Percentiles rank a stretch among this genome's conserved stretches.
Evolutionary conservation across 2,329 filamentous ascomycete genomes (phyloP).

Genomic region (Coleophoma eucalyptorum): DNA sequence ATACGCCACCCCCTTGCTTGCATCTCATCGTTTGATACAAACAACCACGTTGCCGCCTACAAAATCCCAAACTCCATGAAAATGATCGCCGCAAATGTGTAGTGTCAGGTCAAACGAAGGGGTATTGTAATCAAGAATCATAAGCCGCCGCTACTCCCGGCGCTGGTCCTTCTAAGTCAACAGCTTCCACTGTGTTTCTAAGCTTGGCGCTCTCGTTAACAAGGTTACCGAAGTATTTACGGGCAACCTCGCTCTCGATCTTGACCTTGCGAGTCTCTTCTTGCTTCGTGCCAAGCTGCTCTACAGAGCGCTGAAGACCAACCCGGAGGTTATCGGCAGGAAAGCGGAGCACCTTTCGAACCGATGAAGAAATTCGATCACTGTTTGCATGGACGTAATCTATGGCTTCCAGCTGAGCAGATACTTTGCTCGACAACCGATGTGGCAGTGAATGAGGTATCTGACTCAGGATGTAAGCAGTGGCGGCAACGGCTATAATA

Average conservation of each 20-base stretch:
- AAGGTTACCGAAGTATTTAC: slow-evolving; percentile 87
- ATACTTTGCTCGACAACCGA: slow-evolving; percentile 81
- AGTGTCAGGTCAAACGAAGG: not conserved
- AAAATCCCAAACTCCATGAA: not conserved
- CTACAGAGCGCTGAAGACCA: slow-evolving; percentile 77
- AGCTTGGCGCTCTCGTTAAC: slow-evolving; percentile 60
- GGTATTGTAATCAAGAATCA: slow-evolving; percentile 15
- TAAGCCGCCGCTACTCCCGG: slow-evolving; percentile 27
- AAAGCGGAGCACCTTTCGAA: slow-evolving; percentile 83
- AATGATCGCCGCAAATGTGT: not conserved
- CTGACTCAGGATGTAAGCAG: slow-evolving; percentile 78
- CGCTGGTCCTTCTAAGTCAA: slow-evolving; percentile 28
- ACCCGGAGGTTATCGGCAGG: slow-evolving; percentile 84
- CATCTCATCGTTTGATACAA: not conserved
- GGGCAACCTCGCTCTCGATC: slow-evolving; percentile 78
- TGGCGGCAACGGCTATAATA: slow-evolving; percentile 62
- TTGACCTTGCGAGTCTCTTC: slow-evolving; percentile 81
- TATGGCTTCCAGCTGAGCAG: slow-evolving; percentile 71
- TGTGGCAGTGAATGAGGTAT: slow-evolving; percentile 87
- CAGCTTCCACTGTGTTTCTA: slow-evolving; percentile 30
- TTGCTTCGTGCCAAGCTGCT: slow-evolving; percentile 73
- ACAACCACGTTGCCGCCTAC: not conserved
- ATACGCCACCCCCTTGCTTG: not conserved
- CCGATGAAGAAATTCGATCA: slow-evolving; percentile 76
- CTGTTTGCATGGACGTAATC: slow-evolving; percentile 94